These are phyloP conservation scores for Mrakia hoshinonis DNA, from an alignment of 768 basidiomycete genomes.

Conservation along the genomic window DNA sequence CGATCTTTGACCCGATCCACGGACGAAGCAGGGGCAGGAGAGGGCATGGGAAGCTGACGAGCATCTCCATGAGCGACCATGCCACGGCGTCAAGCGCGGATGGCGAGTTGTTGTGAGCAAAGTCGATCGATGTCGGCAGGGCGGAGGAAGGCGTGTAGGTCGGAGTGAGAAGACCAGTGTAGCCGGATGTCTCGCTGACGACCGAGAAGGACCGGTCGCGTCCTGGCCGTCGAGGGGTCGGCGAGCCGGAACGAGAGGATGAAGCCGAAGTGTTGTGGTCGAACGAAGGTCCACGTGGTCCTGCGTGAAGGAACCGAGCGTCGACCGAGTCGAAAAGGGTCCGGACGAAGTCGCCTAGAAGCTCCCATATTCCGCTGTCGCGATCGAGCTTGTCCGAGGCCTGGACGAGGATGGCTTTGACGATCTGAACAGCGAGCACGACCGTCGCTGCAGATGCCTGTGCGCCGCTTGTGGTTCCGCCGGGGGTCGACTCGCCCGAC, in stretches of 20 bases:
- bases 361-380: constrained; percentile 53
- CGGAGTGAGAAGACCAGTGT: background rate
- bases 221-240: constrained; percentile 3
- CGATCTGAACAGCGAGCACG: constrained; percentile 54
- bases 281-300: background rate
- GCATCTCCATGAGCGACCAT: constrained; percentile 60
- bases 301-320: constrained; percentile 46
- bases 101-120: constrained; percentile 17
- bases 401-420: constrained; percentile 60
- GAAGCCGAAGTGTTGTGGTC: constrained; percentile 1
- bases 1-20: constrained; percentile 28
- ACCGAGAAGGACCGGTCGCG: background rate
- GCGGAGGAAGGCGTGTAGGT: background rate
- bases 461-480: background rate
- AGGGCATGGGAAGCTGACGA: constrained; percentile 49
- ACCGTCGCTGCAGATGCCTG: constrained; percentile 34
- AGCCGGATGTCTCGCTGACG: background rate
- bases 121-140: background rate
- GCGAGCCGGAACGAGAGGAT: background rate
- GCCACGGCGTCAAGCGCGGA: constrained; percentile 50
- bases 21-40: background rate
- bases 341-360: constrained; percentile 52
- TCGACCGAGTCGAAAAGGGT: constrained; percentile 52
- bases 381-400: constrained; percentile 55
- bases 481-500: background rate